Conservation (phyloP, 2,329 filamentous ascomycete genomes). For the Curvularia verruculosa region DNA sequence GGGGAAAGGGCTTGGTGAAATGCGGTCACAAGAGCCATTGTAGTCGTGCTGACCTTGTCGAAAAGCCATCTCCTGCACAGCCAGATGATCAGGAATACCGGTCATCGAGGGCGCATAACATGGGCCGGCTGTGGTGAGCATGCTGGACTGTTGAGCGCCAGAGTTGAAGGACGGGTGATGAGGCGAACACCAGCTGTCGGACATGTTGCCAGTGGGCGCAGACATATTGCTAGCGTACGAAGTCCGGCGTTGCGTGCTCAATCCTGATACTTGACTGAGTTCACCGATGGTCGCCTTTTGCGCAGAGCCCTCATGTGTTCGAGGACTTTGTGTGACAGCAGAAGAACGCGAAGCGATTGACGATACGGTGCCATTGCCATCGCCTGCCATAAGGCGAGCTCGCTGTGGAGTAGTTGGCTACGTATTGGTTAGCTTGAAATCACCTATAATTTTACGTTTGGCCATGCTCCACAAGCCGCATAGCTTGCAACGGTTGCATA, state of each 20-base stretch:
- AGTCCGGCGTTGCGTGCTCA: constrained; percentile 4
- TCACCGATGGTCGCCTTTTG: constrained; percentile 6
- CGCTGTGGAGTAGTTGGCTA: constrained; percentile 12
- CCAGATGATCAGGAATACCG: constrained; percentile 25
- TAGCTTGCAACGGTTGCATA: background rate
- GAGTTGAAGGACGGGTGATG: constrained; percentile 12
- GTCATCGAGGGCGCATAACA: constrained; percentile 12
- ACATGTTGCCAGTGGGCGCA: constrained; percentile 2
- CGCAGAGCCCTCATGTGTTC: constrained; percentile 9
- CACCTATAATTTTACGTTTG: background rate
- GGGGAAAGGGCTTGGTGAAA: constrained; percentile 28
- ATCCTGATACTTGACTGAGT: constrained; percentile 1
- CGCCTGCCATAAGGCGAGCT: constrained; percentile 1
- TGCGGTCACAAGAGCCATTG: constrained; percentile 6
- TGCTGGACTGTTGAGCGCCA: constrained; percentile 3
- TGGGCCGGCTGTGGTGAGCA: constrained; percentile 2
- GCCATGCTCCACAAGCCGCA: constrained; percentile 18
- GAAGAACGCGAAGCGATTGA: constrained; percentile 3
- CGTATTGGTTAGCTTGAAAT: background rate
- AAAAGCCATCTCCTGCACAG: constrained; percentile 35
- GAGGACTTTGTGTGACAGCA: background rate
- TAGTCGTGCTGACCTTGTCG: constrained; percentile 30
- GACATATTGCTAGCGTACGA: constrained; percentile 9
- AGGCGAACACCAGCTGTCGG: constrained; percentile 6
- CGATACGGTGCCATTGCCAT: background rate